Percentiles rank a stretch among this genome's conserved stretches.
Evolutionary conservation across 371 early-diverging fungal genomes (phyloP).

Genomic region (Apophysomyces trapeziformis): DNA sequence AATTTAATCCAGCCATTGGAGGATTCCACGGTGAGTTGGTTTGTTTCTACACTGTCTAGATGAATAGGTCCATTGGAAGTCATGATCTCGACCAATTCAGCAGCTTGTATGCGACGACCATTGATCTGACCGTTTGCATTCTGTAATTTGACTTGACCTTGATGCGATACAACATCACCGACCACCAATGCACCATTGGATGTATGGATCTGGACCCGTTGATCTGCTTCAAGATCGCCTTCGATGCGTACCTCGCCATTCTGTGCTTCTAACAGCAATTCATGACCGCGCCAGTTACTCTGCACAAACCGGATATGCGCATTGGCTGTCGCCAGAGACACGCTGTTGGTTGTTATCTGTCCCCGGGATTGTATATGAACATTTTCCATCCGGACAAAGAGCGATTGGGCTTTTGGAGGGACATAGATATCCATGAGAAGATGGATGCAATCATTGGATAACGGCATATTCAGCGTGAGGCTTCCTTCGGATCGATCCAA

Average conservation of each 20-base stretch:
- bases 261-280: slow-evolving; percentile 13
- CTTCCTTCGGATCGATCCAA: slow-evolving; percentile 6
- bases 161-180: slow-evolving; percentile 4
- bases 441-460: background rate
- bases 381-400: slow-evolving; percentile 15
- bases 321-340: slow-evolving; percentile 9
- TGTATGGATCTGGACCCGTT: slow-evolving; percentile 18
- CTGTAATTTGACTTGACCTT: slow-evolving; percentile 9
- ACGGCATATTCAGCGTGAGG: background rate
- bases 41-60: background rate
- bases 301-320: slow-evolving; percentile 7
- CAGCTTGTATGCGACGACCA: slow-evolving; percentile 12
- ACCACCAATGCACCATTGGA: slow-evolving; percentile 19
- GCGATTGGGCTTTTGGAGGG: slow-evolving; percentile 17
- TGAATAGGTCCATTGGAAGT: slow-evolving; percentile 20
- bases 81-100: slow-evolving; percentile 14
- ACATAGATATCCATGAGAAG: slow-evolving; percentile 25
- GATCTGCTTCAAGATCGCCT: slow-evolving; percentile 5
- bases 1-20: slow-evolving; percentile 9
- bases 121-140: slow-evolving; percentile 13
- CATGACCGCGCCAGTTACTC: slow-evolving; percentile 10
- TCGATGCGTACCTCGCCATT: slow-evolving; percentile 21
- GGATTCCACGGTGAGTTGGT: background rate
- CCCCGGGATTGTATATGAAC: slow-evolving; percentile 14
- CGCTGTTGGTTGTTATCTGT: slow-evolving; percentile 13